Evolutionary conservation across 2,329 filamentous ascomycete species (phyloP).

Genomic region (Colletotrichum sp.): DNA sequence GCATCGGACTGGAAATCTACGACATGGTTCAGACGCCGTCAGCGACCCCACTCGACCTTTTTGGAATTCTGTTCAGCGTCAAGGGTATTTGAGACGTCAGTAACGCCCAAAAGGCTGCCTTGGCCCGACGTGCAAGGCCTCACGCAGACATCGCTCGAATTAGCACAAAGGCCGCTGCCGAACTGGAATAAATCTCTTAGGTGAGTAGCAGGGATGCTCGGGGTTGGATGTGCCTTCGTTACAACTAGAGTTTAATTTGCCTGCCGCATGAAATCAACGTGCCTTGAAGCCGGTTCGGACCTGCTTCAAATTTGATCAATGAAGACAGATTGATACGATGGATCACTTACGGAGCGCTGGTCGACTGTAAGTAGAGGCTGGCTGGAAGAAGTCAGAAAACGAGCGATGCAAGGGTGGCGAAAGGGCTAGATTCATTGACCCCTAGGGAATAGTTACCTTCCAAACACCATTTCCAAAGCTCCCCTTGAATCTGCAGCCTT

Average conservation of each 20-base stretch:
- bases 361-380: background rate
- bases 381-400: background rate
- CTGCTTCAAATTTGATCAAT: background rate
- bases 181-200: background rate
- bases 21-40: background rate
- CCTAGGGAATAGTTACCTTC: background rate
- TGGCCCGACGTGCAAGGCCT: background rate
- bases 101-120: background rate
- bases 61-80: background rate
- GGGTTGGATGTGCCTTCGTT: background rate
- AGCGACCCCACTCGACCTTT: background rate
- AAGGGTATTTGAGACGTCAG: background rate
- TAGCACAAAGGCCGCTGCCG: background rate
- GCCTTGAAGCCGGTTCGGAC: fast-evolving
- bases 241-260: fast-evolving
- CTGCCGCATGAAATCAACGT: background rate
- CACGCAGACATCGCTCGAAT: background rate
- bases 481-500: background rate
- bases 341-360: background rate
- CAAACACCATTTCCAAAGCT: background rate
- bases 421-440: background rate
- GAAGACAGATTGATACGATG: background rate
- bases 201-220: background rate
- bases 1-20: background rate
- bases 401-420: background rate